These are phyloP conservation scores for Blastobotrys americana DNA, from an alignment of 805 yeast genomes.

Conservation along the genomic window DNA sequence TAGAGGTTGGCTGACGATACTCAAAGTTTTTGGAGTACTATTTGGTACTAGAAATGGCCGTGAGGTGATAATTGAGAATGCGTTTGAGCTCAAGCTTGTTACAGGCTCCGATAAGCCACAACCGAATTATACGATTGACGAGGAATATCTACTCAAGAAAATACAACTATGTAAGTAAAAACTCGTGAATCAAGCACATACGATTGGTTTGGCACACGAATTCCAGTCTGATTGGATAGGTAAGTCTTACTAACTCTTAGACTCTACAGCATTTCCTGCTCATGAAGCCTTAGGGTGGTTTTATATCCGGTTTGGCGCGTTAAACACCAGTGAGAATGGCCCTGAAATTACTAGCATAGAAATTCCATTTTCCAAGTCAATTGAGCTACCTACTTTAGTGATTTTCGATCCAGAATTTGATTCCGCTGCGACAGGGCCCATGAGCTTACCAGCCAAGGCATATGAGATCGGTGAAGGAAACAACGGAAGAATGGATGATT, in stretches of 20 bases:
- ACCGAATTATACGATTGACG: constrained; percentile 21
- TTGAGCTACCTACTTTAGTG: constrained; percentile 18
- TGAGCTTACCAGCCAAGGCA: constrained; percentile 21
- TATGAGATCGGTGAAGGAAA: constrained; percentile 17
- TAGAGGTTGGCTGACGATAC: constrained; percentile 3
- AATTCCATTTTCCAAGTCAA: constrained; percentile 12
- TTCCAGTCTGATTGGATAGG: too few species aligned
- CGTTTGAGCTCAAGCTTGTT: constrained; percentile 26
- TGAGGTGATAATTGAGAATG: constrained; percentile 26
- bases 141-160: constrained; percentile 19
- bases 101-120: too few species aligned
- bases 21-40: constrained; percentile 28
- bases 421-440: constrained; percentile 4
- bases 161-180: constrained; percentile 23
- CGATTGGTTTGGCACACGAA: too few species aligned
- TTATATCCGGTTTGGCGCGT: constrained; percentile 18
- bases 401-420: constrained; percentile 16
- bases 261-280: constrained; percentile 25
- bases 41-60: constrained; percentile 28
- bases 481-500: too few species aligned
- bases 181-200: neutral
- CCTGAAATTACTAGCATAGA: constrained; percentile 8
- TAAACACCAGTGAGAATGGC: too few species aligned
- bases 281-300: constrained; percentile 32
- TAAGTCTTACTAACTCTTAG: too few species aligned